These are phyloP conservation scores for Phytopythium sindhum DNA, from an alignment of 352 stramenopile genomes.

Conservation along the genomic window DNA sequence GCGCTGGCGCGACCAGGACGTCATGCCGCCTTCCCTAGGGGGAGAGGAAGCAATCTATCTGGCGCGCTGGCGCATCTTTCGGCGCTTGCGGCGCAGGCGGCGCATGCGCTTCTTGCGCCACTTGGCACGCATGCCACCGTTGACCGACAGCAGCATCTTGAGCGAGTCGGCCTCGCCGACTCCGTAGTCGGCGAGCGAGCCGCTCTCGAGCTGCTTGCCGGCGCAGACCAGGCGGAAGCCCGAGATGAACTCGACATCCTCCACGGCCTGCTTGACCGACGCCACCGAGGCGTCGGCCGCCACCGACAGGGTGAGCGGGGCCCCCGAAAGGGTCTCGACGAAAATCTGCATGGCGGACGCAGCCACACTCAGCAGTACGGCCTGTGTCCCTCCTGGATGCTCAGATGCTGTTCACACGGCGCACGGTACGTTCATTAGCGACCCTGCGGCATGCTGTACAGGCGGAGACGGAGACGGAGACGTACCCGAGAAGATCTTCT, in stretches of 20 bases:
- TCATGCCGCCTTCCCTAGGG: conserved; percentile 1
- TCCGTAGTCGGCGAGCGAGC: conserved; percentile 90
- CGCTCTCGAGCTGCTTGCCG: conserved; percentile 70
- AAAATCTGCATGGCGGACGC: conserved; percentile 93
- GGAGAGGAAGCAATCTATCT: conserved; percentile 84
- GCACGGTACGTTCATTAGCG: conserved; percentile 4
- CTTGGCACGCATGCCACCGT: conserved; percentile 95
- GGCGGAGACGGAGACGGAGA: neutral
- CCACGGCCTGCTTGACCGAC: conserved; percentile 92
- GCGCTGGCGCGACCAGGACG: conserved; percentile 8
- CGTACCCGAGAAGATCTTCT: conserved; percentile 78
- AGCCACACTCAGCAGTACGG: conserved; percentile 16
- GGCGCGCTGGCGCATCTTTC: conserved; percentile 99
- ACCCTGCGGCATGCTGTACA: neutral
- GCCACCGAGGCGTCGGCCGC: conserved; percentile 88
- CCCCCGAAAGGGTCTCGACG: conserved; percentile 86
- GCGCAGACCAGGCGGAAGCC: conserved; percentile 90
- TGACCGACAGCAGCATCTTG: conserved; percentile 89
- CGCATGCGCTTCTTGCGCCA: conserved; percentile 99
- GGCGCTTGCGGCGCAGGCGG: conserved; percentile 96
- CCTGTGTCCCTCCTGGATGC: conserved; percentile 84
- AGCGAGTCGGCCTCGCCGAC: conserved; percentile 92
- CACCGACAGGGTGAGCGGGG: conserved; percentile 77
- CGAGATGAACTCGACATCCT: conserved; percentile 94
- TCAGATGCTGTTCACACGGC: conserved; percentile 68